phyloP scores from a whole-genome alignment of 2,329 filamentous ascomycete genomes.

The Pseudonectria foliicola region DNA sequence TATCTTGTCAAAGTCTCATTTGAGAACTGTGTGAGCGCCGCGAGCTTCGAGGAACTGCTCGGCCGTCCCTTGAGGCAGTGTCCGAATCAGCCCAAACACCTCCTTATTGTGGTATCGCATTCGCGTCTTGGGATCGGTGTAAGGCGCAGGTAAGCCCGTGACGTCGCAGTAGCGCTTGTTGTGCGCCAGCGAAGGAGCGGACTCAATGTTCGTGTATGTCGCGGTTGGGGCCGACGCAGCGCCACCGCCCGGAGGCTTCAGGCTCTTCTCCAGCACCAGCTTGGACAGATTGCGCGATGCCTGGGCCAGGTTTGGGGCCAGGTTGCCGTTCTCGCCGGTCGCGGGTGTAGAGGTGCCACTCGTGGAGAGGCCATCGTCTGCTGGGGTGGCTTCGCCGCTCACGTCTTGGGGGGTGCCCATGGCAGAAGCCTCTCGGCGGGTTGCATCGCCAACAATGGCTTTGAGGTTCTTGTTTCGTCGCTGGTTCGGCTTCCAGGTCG shows the following conservation, averaged over 20 bases:
- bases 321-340: slow-evolving; percentile 30
- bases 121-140: slow-evolving; percentile 90
- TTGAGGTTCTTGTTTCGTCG: slow-evolving; percentile 99
- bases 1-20: slow-evolving; percentile 43
- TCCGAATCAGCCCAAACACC: slow-evolving; percentile 77
- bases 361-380: slow-evolving; percentile 47
- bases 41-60: slow-evolving; percentile 86
- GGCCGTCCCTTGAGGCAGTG: slow-evolving; percentile 70
- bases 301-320: slow-evolving; percentile 71
- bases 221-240: slow-evolving; percentile 53
- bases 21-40: slow-evolving; percentile 87
- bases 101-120: slow-evolving; percentile 90
- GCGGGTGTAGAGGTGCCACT: slow-evolving; percentile 53
- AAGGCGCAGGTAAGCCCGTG: slow-evolving; percentile 84
- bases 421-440: slow-evolving; percentile 82
- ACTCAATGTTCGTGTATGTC: slow-evolving; percentile 96
- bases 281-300: slow-evolving; percentile 81
- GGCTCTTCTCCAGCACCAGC: slow-evolving; percentile 79
- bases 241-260: slow-evolving; percentile 31
- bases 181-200: slow-evolving; percentile 78
- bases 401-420: slow-evolving; percentile 69
- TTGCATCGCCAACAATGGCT: slow-evolving; percentile 84
- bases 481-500: slow-evolving; percentile 83
- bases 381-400: slow-evolving; percentile 67
- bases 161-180: slow-evolving; percentile 92